Evolutionary conservation across 768 basidiomycete species (phyloP), one percentile per base, ranked within the genome.

Genomic region (Calocera cornea): DNA sequence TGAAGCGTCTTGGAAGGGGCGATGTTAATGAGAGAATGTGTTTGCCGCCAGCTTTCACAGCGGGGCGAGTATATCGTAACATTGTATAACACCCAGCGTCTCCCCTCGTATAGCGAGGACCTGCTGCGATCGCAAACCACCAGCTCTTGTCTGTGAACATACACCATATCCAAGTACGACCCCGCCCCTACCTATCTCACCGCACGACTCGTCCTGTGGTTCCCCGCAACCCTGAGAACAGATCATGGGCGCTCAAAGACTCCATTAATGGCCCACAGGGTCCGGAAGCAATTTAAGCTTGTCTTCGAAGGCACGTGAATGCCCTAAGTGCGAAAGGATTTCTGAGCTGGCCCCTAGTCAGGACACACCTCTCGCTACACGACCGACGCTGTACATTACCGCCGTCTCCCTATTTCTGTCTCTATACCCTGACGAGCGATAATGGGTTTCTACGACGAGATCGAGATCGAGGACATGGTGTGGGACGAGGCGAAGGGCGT

Each of bases 381-480:
- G 1, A 1, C 8, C 50, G 34, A 65, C n/a, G n/a, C 33, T 31
- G 49, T 36, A 64, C 67, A 64, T 27, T 41, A 22, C 24, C 34
- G 44, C 5, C 24, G 8, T 7, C 19, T 24, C 31, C 31, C 24
- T 60, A 12, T 11, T 22, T 29, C 54, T 31, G 31, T 60, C 2
- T n/a, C 49, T 63, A n/a, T 29, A 64, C 54, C 14, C 31, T 31
- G 27, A 60, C 54, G 54, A 31, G 54, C 27, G 10, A 47, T 5
- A 38, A 60, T 60, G 17, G 87, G 87, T 24, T 92, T 90, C 77
- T 95, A 97, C 81, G 94, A 97, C 80, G 95, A 97, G 77, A 86
- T 97, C 31, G 94, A 97, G 75, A 97, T 97, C 65, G 95, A 97
- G 74, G 95, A 97, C 73, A 95, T 97, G 87, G 83, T 79, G 17